A percentile compares a stretch with the other conserved stretches of the same genome.
These are phyloP conservation scores for Manihot esculenta DNA, from an alignment of 441 rosid species.

Conservation along the genomic window DNA sequence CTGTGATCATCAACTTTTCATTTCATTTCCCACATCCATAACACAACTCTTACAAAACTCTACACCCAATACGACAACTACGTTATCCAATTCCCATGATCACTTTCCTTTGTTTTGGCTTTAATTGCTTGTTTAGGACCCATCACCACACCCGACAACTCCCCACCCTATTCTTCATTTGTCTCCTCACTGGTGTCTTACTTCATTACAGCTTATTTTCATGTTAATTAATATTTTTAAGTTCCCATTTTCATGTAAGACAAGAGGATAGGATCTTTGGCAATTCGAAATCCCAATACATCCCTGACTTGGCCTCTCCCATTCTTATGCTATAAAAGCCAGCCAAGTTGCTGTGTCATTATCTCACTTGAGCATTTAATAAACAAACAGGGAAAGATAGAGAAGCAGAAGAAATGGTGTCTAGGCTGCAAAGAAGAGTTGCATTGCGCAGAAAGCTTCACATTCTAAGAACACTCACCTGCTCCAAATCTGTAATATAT, in stretches of 20 bases:
- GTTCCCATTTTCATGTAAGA: slow-evolving; percentile 31
- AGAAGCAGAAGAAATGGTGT: slow-evolving; percentile 39
- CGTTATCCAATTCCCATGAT: slow-evolving; percentile 15
- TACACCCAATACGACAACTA: slow-evolving; percentile 16
- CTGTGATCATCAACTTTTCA: not conserved
- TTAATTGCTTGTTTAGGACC: not conserved
- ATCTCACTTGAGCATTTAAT: slow-evolving; percentile 16
- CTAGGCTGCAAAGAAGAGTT: slow-evolving; percentile 42
- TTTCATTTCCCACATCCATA: slow-evolving; percentile 32
- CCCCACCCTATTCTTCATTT: not conserved
- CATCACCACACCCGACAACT: not conserved
- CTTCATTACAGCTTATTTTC: too few relatives aligned
- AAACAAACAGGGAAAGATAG: not conserved
- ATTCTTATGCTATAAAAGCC: slow-evolving; percentile 30
- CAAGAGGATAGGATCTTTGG: slow-evolving; percentile 26
- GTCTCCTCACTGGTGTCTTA: slow-evolving; percentile 11
- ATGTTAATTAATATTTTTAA: not conserved
- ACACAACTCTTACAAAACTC: too few relatives aligned
- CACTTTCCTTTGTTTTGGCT: not conserved
- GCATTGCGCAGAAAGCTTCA: slow-evolving; percentile 49
- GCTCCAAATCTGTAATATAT: slow-evolving; percentile 49
- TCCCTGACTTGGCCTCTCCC: slow-evolving; percentile 12
- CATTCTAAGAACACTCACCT: slow-evolving; percentile 39
- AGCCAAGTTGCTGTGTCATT: slow-evolving; percentile 15
- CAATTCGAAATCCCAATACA: slow-evolving; percentile 37